Conservation (phyloP, 2,329 filamentous ascomycete genomes). For the Thielaviopsis euricoi region DNA sequence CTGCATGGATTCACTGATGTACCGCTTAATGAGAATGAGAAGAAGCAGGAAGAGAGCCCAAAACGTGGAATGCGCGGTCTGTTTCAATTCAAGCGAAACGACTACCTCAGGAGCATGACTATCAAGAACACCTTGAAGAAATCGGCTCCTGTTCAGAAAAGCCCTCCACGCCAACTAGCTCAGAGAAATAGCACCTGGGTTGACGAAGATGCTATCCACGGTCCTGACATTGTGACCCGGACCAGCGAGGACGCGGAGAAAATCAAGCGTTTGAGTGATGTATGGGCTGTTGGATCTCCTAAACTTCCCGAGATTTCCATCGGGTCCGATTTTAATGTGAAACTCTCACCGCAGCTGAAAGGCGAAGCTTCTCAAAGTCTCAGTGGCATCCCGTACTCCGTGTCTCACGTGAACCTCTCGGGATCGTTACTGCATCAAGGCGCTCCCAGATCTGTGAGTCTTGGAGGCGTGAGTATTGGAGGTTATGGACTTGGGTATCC, state of each 20-base stretch:
- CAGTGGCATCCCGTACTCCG: not conserved
- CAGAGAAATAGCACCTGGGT: constrained; percentile 2
- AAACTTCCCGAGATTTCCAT: constrained; percentile 6
- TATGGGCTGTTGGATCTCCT: constrained; percentile 5
- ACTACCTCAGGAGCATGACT: not conserved
- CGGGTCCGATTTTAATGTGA: not conserved
- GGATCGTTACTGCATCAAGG: not conserved
- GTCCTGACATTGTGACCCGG: not conserved
- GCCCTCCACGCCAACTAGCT: not conserved
- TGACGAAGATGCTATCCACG: constrained; percentile 6
- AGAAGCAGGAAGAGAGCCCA: not conserved
- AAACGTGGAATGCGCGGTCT: not conserved
- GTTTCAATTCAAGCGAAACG: not conserved
- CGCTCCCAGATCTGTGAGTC: not conserved
- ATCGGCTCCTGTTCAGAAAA: not conserved
- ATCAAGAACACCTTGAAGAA: not conserved
- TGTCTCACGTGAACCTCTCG: not conserved
- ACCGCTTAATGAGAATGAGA: not conserved
- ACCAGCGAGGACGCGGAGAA: not conserved
- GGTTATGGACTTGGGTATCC: not conserved
- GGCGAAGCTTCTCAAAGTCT: not conserved
- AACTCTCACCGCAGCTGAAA: not conserved
- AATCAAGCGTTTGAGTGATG: not conserved
- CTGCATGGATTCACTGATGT: not conserved
- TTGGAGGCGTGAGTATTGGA: not conserved